Evolutionary conservation across 257 asterid genomes (phyloP).

Genomic region (Mitragyna speciosa): DNA sequence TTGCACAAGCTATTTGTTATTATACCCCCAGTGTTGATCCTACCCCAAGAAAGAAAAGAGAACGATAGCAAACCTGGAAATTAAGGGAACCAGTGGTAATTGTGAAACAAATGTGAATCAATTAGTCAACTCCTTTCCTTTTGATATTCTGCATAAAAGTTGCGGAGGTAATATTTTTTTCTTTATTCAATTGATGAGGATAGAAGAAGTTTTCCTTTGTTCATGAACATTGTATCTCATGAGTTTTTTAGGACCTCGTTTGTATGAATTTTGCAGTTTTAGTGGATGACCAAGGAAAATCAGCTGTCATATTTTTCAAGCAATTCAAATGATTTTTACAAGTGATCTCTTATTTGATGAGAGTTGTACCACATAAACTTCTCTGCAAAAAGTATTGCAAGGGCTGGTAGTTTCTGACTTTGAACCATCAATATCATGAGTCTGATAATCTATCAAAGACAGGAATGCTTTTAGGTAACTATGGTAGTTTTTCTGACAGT

Average conservation of each 20-base stretch:
- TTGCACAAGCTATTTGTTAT: not conserved
- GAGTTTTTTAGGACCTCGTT: not conserved
- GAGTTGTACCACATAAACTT: not conserved
- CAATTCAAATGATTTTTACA: not conserved
- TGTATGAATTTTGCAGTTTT: not conserved
- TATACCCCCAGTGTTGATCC: not conserved
- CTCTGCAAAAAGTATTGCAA: not conserved
- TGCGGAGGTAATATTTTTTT: not conserved
- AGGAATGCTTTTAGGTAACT: not conserved
- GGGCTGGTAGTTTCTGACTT: constrained; percentile 7
- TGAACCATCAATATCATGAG: not conserved
- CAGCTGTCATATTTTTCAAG: not conserved
- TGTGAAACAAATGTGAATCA: not conserved
- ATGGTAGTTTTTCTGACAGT: not conserved
- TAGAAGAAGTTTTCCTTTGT: not conserved
- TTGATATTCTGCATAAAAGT: not conserved
- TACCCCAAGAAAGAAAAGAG: not conserved
- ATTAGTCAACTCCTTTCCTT: not conserved
- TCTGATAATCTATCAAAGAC: not conserved
- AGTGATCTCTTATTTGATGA: not conserved
- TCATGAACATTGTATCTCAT: not conserved
- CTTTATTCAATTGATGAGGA: not conserved
- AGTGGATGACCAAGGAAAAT: not conserved
- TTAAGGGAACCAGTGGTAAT: not conserved
- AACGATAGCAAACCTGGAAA: not conserved